Evolutionary conservation across 164 flowering plant genomes (phyloP).

Genomic region (Nymphaea colorata): DNA sequence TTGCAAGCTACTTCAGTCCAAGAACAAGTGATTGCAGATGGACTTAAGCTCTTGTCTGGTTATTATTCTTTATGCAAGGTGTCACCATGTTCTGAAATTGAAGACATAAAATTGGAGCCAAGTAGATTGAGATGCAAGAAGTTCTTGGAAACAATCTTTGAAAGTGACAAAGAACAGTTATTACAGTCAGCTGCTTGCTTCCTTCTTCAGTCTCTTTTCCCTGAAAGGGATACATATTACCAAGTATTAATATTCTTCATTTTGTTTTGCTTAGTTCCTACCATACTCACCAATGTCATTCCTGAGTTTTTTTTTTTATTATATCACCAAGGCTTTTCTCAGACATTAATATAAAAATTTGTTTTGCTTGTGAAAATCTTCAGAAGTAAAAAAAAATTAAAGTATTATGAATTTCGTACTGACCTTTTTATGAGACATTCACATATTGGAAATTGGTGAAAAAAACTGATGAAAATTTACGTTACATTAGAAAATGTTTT

Average conservation of each 20-base stretch:
- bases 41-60: slow-evolving; percentile 69
- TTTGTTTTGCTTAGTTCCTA: background rate
- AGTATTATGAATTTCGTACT: too few species aligned
- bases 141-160: slow-evolving; percentile 67
- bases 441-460: too few species aligned
- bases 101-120: slow-evolving; percentile 47
- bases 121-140: slow-evolving; percentile 60
- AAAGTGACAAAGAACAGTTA: slow-evolving; percentile 83
- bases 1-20: slow-evolving; percentile 52
- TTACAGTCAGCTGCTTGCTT: slow-evolving; percentile 82
- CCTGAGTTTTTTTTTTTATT: background rate
- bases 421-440: too few species aligned
- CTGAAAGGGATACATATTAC: slow-evolving; percentile 64
- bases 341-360: slow-evolving; percentile 5
- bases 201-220: slow-evolving; percentile 79
- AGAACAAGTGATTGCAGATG: slow-evolving; percentile 91
- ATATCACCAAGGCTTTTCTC: background rate
- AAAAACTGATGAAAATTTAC: too few species aligned
- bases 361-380: background rate
- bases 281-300: background rate
- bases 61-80: slow-evolving; percentile 43
- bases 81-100: slow-evolving; percentile 29
- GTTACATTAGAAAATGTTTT: too few species aligned
- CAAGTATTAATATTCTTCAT: slow-evolving; percentile 32
- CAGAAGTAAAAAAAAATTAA: too few species aligned